phyloP scores from a whole-genome alignment of 2,329 filamentous ascomycete species.

The Massarina eburnea region DNA sequence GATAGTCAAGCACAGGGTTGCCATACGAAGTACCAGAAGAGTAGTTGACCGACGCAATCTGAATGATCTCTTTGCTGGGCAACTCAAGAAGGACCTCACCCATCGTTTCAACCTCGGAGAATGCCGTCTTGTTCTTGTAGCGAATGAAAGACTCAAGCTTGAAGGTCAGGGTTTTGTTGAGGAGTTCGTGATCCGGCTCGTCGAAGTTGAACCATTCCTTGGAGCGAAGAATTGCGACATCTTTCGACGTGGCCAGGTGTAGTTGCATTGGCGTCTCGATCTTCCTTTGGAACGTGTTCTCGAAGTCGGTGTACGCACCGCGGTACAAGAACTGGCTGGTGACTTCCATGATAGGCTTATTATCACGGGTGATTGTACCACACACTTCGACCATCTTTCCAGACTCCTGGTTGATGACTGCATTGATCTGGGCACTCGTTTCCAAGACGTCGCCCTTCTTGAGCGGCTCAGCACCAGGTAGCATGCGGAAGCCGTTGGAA shows the following conservation, averaged over 20 bases:
- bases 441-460: slow-evolving; percentile 94
- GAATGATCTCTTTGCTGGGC: slow-evolving; percentile 94
- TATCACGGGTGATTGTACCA: slow-evolving; percentile 85
- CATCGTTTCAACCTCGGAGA: slow-evolving; percentile 86
- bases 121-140: slow-evolving; percentile 93
- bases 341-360: slow-evolving; percentile 91
- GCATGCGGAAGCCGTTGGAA: slow-evolving; percentile 97
- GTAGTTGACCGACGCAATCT: slow-evolving; percentile 96
- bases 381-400: slow-evolving; percentile 99
- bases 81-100: slow-evolving; percentile 93
- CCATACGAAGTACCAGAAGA: slow-evolving; percentile 88
- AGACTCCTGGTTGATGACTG: slow-evolving; percentile 95
- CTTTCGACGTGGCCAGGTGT: slow-evolving; percentile 82
- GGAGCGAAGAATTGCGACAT: slow-evolving; percentile 88
- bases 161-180: slow-evolving; percentile 94
- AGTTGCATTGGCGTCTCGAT: slow-evolving; percentile 93
- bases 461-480: slow-evolving; percentile 88
- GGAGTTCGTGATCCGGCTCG: slow-evolving; percentile 81
- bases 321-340: slow-evolving; percentile 98
- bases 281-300: slow-evolving; percentile 99
- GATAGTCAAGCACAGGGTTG: slow-evolving; percentile 95
- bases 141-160: slow-evolving; percentile 87
- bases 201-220: slow-evolving; percentile 97
- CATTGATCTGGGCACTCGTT: slow-evolving; percentile 94
- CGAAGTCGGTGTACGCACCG: slow-evolving; percentile 86